Conservation (phyloP, 192 early-diverging fungal species). For the Podila verticillata region DNA sequence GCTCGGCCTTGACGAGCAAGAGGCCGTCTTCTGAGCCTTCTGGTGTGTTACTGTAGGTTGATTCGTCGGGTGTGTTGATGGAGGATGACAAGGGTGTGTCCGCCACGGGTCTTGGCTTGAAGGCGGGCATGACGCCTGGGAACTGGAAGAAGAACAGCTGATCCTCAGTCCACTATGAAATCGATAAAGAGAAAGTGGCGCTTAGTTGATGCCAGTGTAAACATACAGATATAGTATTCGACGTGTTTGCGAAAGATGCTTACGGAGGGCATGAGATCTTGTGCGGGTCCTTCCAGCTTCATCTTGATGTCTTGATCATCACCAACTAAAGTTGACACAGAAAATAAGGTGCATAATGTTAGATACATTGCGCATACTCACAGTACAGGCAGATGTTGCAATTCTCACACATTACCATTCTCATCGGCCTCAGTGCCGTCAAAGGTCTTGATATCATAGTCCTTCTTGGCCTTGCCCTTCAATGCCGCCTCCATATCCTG, state of each 20-base stretch:
- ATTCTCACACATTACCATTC: neutral
- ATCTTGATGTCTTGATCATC: conserved; percentile 30
- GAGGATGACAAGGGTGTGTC: conserved; percentile 22
- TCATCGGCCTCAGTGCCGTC: conserved; percentile 10
- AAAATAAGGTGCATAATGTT: too few relatives aligned
- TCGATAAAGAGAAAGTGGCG: neutral
- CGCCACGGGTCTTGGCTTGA: conserved; percentile 49
- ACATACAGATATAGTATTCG: too few relatives aligned
- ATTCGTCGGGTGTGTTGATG: conserved; percentile 12
- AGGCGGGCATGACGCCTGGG: conserved; percentile 65
- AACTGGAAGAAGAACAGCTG: conserved; percentile 72
- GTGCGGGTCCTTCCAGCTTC: conserved; percentile 36
- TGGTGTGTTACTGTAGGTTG: conserved; percentile 3
- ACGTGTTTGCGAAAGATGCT: neutral
- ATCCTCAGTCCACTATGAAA: conserved; percentile 43
- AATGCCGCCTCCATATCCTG: conserved; percentile 12
- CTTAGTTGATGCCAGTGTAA: neutral
- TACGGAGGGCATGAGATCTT: conserved; percentile 37
- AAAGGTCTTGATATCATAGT: conserved; percentile 11
- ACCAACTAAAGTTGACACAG: neutral
- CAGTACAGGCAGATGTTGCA: neutral
- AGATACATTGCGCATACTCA: neutral
- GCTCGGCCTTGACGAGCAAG: conserved; percentile 37
- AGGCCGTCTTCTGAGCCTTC: conserved; percentile 41
- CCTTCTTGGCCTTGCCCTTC: neutral